These are phyloP conservation scores for Limtongia smithiae DNA, from an alignment of 805 yeast genomes.

Conservation along the genomic window DNA sequence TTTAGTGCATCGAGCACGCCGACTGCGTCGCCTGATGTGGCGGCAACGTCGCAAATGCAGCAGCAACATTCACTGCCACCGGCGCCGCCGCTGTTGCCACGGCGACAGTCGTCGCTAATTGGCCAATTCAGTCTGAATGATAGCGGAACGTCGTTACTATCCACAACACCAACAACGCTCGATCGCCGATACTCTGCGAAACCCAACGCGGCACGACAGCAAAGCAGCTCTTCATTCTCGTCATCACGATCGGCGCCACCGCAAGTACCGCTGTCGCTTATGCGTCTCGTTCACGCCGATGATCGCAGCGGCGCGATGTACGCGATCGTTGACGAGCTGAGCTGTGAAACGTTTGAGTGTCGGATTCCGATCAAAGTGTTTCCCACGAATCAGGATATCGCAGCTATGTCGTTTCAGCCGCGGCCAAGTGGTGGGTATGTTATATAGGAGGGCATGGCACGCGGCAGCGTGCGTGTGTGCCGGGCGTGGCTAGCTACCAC, in stretches of 20 bases:
- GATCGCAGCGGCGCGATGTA: constrained; percentile 22
- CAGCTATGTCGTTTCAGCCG: constrained; percentile 39
- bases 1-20: not conserved
- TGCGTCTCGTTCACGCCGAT: constrained; percentile 40
- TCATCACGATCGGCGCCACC: not conserved
- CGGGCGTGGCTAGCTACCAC: too few species aligned
- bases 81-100: too few species aligned
- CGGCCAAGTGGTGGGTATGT: constrained; percentile 20
- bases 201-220: too few species aligned
- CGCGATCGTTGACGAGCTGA: constrained; percentile 23
- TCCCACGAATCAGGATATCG: constrained; percentile 47
- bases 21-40: not conserved
- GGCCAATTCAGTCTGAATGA: too few species aligned
- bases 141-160: too few species aligned
- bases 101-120: too few species aligned
- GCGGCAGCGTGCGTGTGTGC: too few species aligned
- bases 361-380: constrained; percentile 46
- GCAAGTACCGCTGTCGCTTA: constrained; percentile 7
- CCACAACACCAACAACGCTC: not conserved
- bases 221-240: too few species aligned
- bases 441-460: too few species aligned
- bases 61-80: not conserved
- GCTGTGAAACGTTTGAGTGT: constrained; percentile 39
- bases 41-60: not conserved
- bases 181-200: too few species aligned